These are phyloP conservation scores for Cladosporium sp. DNA, from an alignment of 2,329 filamentous ascomycete genomes.

Conservation along the genomic window DNA sequence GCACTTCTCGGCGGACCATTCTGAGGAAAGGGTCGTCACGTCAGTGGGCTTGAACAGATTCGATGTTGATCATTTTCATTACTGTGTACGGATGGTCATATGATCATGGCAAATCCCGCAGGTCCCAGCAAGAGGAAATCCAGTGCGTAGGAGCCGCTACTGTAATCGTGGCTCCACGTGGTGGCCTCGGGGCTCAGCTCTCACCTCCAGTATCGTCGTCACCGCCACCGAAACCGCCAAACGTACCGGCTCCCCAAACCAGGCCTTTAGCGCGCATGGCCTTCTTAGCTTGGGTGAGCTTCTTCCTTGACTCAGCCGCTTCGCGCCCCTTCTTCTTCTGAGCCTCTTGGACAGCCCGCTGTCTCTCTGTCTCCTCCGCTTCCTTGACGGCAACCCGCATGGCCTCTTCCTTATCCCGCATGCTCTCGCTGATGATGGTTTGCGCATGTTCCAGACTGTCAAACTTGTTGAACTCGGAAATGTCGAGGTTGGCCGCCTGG, in stretches of 20 bases:
- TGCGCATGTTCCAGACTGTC: constrained; percentile 29
- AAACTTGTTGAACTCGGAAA: constrained; percentile 33
- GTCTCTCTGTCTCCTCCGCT: constrained; percentile 30
- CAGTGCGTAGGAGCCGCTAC: background rate
- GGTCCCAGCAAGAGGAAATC: no score
- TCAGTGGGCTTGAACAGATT: no score
- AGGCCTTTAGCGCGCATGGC: constrained; percentile 19
- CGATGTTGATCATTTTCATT: no score
- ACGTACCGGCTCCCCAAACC: constrained; percentile 19
- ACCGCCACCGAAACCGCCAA: constrained; percentile 18
- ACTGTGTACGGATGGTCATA: no score
- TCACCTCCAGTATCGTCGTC: constrained; percentile 4
- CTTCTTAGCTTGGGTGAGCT: constrained; percentile 27
- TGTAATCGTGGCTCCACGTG: background rate
- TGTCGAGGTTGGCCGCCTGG: constrained; percentile 30
- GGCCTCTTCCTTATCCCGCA: constrained; percentile 27
- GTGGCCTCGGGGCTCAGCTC: background rate
- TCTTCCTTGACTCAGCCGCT: constrained; percentile 24
- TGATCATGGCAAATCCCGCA: no score
- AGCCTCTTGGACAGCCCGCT: constrained; percentile 28
- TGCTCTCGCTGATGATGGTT: constrained; percentile 26
- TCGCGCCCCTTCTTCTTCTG: constrained; percentile 25
- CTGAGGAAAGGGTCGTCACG: no score
- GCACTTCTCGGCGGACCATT: no score
- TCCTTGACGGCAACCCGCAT: constrained; percentile 30